Percentiles rank a stretch among this genome's conserved stretches.
phyloP scores from a whole-genome alignment of 495 filamentous ascomycete species.

The Stereocaulon alpinum region DNA sequence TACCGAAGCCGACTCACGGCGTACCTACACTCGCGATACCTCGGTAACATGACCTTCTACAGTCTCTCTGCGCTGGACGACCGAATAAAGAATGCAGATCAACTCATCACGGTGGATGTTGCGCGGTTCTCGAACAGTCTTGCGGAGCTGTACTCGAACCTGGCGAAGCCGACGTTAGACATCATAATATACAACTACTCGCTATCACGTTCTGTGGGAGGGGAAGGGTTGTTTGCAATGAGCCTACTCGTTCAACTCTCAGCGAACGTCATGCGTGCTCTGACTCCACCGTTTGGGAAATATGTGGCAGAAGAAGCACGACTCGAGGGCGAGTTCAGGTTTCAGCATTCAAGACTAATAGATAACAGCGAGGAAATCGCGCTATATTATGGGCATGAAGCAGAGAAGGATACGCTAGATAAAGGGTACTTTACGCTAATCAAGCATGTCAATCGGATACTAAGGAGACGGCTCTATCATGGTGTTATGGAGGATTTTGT shows the following conservation, averaged over 20 bases:
- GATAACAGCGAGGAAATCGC: constrained; percentile 94
- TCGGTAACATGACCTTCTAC: constrained; percentile 96
- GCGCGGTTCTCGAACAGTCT: constrained; percentile 91
- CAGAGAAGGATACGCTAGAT: constrained; percentile 92
- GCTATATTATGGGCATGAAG: constrained; percentile 84
- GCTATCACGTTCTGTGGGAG: constrained; percentile 83
- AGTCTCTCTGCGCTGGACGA: constrained; percentile 91
- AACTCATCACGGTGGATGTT: constrained; percentile 93
- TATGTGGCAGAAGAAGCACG: constrained; percentile 95
- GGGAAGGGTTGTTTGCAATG: constrained; percentile 92
- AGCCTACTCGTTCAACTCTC: constrained; percentile 85
- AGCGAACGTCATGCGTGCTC: constrained; percentile 80
- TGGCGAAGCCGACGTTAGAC: constrained; percentile 91
- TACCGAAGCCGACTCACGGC: constrained; percentile 88
- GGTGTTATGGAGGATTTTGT: constrained; percentile 99
- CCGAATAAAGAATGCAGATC: constrained; percentile 96
- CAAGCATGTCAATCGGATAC: constrained; percentile 95
- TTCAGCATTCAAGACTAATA: constrained; percentile 87
- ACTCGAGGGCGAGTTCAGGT: constrained; percentile 91
- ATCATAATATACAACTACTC: constrained; percentile 95
- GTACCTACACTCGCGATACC: constrained; percentile 85
- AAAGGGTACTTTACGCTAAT: constrained; percentile 98
- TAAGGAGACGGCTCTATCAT: constrained; percentile 82
- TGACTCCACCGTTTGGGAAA: constrained; percentile 97
- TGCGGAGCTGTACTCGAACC: constrained; percentile 89